phyloP scores from a whole-genome alignment of 2,329 filamentous ascomycete species.

The Aspergillus sp. region DNA sequence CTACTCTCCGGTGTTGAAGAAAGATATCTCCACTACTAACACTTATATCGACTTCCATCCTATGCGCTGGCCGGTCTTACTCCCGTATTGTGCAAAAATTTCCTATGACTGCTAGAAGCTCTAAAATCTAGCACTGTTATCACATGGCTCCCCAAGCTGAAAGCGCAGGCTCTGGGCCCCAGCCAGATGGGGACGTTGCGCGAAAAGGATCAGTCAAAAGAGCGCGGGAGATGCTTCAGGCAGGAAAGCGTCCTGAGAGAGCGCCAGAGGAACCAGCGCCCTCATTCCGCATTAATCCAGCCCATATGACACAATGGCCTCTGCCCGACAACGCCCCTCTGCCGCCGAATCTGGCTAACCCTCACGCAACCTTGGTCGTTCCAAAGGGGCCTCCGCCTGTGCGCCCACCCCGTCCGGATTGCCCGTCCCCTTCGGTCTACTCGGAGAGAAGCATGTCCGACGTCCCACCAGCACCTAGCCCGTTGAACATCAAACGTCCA shows the following conservation, averaged over 20 bases:
- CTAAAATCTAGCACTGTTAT: not conserved
- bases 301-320: conserved; percentile 50
- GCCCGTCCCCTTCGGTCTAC: conserved; percentile 41
- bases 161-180: conserved; percentile 13
- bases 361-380: conserved; percentile 29
- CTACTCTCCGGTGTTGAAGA: not conserved
- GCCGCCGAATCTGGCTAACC: conserved; percentile 25
- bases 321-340: conserved; percentile 39
- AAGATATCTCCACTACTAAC: not conserved
- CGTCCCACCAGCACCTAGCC: conserved; percentile 23
- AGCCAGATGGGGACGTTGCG: conserved; percentile 13
- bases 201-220: conserved; percentile 39
- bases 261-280: conserved; percentile 10
- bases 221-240: conserved; percentile 37
- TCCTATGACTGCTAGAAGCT: conserved; percentile 1
- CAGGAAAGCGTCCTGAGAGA: conserved; percentile 30
- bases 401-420: conserved; percentile 44
- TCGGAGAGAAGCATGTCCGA: conserved; percentile 32
- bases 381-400: conserved; percentile 43
- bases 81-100: not conserved
- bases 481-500: conserved; percentile 24
- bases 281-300: conserved; percentile 22
- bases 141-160: conserved; percentile 26
- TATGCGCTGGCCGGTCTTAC: conserved; percentile 5
- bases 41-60: not conserved